phyloP scores from a whole-genome alignment of 805 yeast genomes.

The Kodamaea jinghongensis region DNA sequence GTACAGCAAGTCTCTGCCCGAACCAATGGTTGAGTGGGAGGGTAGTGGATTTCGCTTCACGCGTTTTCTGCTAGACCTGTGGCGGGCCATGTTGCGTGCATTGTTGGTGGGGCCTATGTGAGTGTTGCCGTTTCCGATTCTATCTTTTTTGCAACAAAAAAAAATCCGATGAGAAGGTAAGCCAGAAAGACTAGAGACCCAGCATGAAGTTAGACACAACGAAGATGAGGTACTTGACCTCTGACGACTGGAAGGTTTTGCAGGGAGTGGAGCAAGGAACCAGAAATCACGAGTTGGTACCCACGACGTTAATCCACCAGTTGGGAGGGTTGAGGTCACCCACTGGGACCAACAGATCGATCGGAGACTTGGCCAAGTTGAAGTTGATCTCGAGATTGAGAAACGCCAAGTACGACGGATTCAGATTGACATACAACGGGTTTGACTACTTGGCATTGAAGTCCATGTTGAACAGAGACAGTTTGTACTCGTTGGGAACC shows the following conservation, averaged over 20 bases:
- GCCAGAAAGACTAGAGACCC: neutral
- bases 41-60: constrained; percentile 1
- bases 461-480: constrained; percentile 71
- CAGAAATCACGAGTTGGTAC: constrained; percentile 91
- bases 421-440: constrained; percentile 82
- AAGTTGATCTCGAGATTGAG: constrained; percentile 73
- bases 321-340: constrained; percentile 74
- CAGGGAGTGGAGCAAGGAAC: constrained; percentile 91
- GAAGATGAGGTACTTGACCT: constrained; percentile 88
- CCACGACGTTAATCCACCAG: constrained; percentile 77
- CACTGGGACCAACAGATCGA: constrained; percentile 73
- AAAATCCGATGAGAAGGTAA: constrained; percentile 7
- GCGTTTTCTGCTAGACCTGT: neutral
- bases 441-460: constrained; percentile 90
- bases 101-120: neutral
- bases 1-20: constrained; percentile 8
- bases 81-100: neutral
- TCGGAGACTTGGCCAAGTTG: constrained; percentile 83
- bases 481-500: constrained; percentile 75
- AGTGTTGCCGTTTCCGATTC: too few relatives aligned
- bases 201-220: constrained; percentile 87
- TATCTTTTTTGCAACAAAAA: neutral
- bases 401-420: constrained; percentile 95
- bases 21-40: constrained; percentile 2
- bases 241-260: constrained; percentile 86